Percentiles rank a stretch among this genome's conserved stretches.
Evolutionary conservation across 805 yeast species (phyloP).

Genomic region (Sugiyamaella mastotermitis): DNA sequence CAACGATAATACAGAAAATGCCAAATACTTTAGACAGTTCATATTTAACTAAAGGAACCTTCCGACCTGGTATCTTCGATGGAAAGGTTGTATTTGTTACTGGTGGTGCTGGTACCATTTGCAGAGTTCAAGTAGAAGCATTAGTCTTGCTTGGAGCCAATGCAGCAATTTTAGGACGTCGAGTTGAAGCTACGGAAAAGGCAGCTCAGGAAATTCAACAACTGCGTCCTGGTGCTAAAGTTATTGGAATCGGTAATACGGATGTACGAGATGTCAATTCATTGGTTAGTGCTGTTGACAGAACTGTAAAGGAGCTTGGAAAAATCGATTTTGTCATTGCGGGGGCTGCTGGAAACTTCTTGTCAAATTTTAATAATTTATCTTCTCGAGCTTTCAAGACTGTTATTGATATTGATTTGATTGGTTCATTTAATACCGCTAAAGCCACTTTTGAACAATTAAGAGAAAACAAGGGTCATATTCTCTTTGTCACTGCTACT

Average conservation of each 20-base stretch:
- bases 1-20: slow-evolving; percentile 6
- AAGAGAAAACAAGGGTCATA: slow-evolving; percentile 58
- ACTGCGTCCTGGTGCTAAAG: slow-evolving; percentile 56
- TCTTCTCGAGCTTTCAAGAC: slow-evolving; percentile 84
- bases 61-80: slow-evolving; percentile 59
- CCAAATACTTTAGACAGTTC: slow-evolving; percentile 12
- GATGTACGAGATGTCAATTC: slow-evolving; percentile 72
- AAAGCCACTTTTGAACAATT: slow-evolving; percentile 73
- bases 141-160: slow-evolving; percentile 77
- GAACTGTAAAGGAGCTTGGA: slow-evolving; percentile 64
- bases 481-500: slow-evolving; percentile 81
- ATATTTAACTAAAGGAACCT: slow-evolving; percentile 24
- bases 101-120: slow-evolving; percentile 96
- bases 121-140: slow-evolving; percentile 85
- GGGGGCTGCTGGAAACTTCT: slow-evolving; percentile 95
- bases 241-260: slow-evolving; percentile 61
- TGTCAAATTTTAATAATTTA: slow-evolving; percentile 70
- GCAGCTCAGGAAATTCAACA: slow-evolving; percentile 63
- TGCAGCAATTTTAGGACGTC: slow-evolving; percentile 82
- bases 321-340: slow-evolving; percentile 81
- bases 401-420: slow-evolving; percentile 77
- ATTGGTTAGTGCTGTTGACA: slow-evolving; percentile 56
- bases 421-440: slow-evolving; percentile 85
- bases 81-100: slow-evolving; percentile 88
- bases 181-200: slow-evolving; percentile 52